Base-by-base conservation (phyloP, 129 eudicot genomes). In the Lactuca sativa region DNA sequence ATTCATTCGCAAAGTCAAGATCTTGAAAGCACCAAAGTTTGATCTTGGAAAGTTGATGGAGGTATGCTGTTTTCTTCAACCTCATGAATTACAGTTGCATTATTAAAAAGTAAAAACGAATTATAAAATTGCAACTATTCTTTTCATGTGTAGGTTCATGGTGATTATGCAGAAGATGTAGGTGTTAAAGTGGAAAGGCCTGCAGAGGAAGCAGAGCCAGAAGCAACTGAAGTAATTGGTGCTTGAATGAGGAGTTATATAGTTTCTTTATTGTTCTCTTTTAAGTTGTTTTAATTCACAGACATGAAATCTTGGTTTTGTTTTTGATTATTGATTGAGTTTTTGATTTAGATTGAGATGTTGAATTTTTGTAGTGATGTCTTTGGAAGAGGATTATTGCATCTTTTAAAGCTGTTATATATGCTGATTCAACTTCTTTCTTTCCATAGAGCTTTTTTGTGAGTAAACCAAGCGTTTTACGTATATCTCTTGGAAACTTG, bases 21-120 rank as follows among this genome's bases (percentile, higher is more conserved):
- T 89, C 74, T 80, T 89, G 84, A 89, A 89, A 66, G 89, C 92
- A 36, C 96, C 96, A 68, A 89, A 89, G 71, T 89, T 89, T 56
- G 96, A 89, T 67, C 85, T 89, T 43, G 86, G 96, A 43, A 89
- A 80, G 64, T 66, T 89, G 63, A 89, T 89, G 96, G 96, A 89
- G 90, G 96, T 37, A 77, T 71, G 77, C 57, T 37, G n/a, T 59
- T 25, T 11, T 16, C 21, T 16, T 4, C 16, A 6, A 15, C n/a
- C 18, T 67, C 30, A 33, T 44, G 48, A 0, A 6, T 31, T 40
- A 62, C 17, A 6, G 1, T 25, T 25, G 1, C 30, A 25, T 11
- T 70, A 2, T 58, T 6, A 36, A n/a, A n/a, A n/a, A n/a, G n/a
- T n/a, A n/a, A n/a, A n/a, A n/a, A n/a, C n/a, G n/a, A n/a, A n/a